Evolutionary conservation across 257 asterid genomes (phyloP).

Genomic region (Plectranthus barbatus): DNA sequence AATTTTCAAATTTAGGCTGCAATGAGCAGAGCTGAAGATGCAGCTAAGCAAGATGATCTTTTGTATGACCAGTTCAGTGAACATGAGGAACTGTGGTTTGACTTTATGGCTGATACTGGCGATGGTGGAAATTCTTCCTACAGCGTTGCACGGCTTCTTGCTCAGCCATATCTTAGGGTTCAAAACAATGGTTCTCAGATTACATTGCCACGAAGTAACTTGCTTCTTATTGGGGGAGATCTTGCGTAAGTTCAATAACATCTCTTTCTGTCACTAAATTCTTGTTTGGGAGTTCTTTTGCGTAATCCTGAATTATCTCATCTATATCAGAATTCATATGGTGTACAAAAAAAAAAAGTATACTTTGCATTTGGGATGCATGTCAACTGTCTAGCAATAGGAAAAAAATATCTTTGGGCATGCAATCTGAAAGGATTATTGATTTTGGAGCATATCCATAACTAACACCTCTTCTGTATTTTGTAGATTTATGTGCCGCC

Average conservation of each 20-base stretch:
- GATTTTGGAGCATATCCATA: no score
- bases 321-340: background rate
- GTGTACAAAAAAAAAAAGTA: background rate
- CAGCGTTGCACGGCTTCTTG: constrained; percentile 85
- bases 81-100: constrained; percentile 92
- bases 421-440: no score
- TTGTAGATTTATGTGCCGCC: no score
- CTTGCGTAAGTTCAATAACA: constrained; percentile 76
- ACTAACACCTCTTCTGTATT: no score
- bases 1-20: constrained; percentile 60
- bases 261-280: background rate
- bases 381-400: no score
- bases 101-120: constrained; percentile 99
- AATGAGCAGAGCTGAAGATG: constrained; percentile 85
- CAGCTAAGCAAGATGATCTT: constrained; percentile 70
- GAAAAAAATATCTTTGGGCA: no score
- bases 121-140: constrained; percentile 98
- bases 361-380: background rate
- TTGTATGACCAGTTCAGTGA: constrained; percentile 80
- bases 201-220: constrained; percentile 70
- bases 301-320: background rate
- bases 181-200: constrained; percentile 39
- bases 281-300: background rate
- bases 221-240: constrained; percentile 98
- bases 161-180: constrained; percentile 72